A percentile compares a stretch with the other conserved stretches of the same genome.
Conservation (phyloP, 257 asterid species). For the Echites panduratus region DNA sequence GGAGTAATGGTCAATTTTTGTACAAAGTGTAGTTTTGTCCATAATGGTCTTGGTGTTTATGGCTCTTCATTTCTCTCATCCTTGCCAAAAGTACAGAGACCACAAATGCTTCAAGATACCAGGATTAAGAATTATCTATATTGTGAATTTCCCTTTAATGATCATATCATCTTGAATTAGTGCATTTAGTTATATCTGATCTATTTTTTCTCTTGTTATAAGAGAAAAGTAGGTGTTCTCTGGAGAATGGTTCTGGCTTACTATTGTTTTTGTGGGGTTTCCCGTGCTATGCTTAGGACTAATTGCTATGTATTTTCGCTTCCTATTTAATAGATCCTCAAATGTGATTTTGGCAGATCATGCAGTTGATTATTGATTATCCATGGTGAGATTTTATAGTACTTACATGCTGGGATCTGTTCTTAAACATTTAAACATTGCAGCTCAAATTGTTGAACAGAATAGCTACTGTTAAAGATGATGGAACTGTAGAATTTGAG, state of each 20-base stretch:
- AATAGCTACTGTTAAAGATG: constrained; percentile 84
- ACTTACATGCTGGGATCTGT: constrained; percentile 16
- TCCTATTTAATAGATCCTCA: not conserved
- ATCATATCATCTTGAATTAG: not conserved
- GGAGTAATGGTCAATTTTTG: too few relatives aligned
- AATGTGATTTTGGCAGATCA: constrained; percentile 5
- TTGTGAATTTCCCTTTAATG: not conserved
- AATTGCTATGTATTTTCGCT: not conserved
- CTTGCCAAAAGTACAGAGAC: too few relatives aligned
- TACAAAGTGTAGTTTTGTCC: too few relatives aligned
- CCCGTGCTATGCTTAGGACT: not conserved
- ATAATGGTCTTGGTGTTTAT: too few relatives aligned
- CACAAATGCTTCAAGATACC: too few relatives aligned
- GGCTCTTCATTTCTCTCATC: too few relatives aligned
- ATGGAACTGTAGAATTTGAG: constrained; percentile 91
- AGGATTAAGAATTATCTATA: too few relatives aligned
- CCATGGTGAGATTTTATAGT: not conserved
- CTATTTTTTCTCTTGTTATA: not conserved
- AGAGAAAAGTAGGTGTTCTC: not conserved
- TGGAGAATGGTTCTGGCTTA: not conserved
- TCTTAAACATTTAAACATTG: constrained; percentile 48
- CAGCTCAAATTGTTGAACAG: constrained; percentile 93
- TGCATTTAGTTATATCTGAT: not conserved
- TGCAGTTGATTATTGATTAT: constrained; percentile 2
- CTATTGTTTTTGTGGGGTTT: not conserved